A percentile compares a stretch with the other conserved stretches of the same genome.
Evolutionary conservation across 805 yeast genomes (phyloP).

Genomic region (Priceomyces carsonii): DNA sequence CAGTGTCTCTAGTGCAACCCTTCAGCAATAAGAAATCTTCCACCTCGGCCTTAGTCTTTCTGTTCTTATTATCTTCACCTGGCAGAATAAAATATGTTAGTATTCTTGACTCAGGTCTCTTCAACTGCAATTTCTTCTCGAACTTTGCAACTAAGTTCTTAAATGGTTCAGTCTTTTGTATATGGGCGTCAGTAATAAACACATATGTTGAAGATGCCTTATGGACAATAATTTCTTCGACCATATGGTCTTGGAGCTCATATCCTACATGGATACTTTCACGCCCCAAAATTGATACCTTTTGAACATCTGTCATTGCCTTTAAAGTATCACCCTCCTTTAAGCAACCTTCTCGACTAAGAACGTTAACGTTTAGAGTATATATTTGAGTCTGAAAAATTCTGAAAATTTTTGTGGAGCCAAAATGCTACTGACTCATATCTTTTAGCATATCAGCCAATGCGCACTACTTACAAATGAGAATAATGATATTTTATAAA

Average conservation of each 20-base stretch:
- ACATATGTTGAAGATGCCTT: conserved; percentile 90
- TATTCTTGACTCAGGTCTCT: conserved; percentile 61
- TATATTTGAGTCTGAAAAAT: neutral
- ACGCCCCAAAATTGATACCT: conserved; percentile 76
- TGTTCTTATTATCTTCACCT: conserved; percentile 87
- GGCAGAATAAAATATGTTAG: conserved; percentile 79
- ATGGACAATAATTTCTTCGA: conserved; percentile 58
- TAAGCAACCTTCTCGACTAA: neutral
- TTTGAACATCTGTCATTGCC: conserved; percentile 33
- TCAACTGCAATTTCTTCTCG: conserved; percentile 28
- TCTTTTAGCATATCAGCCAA: neutral
- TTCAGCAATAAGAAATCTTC: conserved; percentile 82
- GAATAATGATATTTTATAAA: no score
- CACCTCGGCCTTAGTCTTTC: conserved; percentile 87
- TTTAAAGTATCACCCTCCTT: neutral
- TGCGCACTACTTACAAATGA: neutral
- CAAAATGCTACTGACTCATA: conserved; percentile 1
- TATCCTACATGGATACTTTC: conserved; percentile 91
- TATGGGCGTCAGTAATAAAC: conserved; percentile 81
- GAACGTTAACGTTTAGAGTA: neutral
- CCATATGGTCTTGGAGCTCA: conserved; percentile 72
- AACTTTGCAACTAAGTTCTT: conserved; percentile 47
- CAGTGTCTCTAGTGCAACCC: conserved; percentile 96
- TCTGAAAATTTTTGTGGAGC: conserved; percentile 4
- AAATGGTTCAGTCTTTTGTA: conserved; percentile 65